A percentile compares a stretch with the other conserved stretches of the same genome.
Evolutionary conservation across 2,329 filamentous ascomycete species (phyloP).

Genomic region (Penicillium olsonii): DNA sequence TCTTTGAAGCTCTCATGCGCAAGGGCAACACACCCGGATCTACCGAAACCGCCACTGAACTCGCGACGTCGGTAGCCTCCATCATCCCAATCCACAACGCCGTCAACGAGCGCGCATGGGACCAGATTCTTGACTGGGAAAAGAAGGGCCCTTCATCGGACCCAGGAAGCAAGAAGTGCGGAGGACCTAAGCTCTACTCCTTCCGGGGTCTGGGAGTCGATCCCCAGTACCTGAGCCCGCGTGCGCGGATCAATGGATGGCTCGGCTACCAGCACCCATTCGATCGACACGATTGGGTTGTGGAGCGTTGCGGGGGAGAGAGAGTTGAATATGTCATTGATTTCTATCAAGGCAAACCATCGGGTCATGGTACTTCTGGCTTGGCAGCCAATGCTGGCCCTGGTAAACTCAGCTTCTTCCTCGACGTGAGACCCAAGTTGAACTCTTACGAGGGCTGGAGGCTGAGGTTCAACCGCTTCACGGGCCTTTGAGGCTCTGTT

Average conservation of each 20-base stretch:
- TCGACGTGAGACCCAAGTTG: slow-evolving; percentile 67
- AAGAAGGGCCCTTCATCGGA: slow-evolving; percentile 58
- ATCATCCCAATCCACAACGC: slow-evolving; percentile 98
- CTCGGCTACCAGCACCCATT: slow-evolving; percentile 91
- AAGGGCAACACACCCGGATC: slow-evolving; percentile 74
- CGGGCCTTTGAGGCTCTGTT: slow-evolving; percentile 43
- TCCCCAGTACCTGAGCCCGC: slow-evolving; percentile 68
- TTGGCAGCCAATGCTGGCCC: slow-evolving; percentile 34
- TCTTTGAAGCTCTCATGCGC: slow-evolving; percentile 94
- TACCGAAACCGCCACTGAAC: slow-evolving; percentile 40
- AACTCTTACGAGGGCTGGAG: slow-evolving; percentile 63
- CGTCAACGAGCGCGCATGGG: slow-evolving; percentile 95
- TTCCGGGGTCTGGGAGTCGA: slow-evolving; percentile 68
- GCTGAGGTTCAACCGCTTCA: slow-evolving; percentile 54
- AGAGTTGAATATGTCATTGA: slow-evolving; percentile 95
- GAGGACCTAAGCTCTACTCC: slow-evolving; percentile 77
- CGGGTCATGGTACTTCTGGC: slow-evolving; percentile 32
- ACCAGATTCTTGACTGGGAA: slow-evolving; percentile 90
- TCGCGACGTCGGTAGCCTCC: slow-evolving; percentile 76
- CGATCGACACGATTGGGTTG: slow-evolving; percentile 95
- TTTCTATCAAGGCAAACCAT: slow-evolving; percentile 78
- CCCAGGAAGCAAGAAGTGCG: slow-evolving; percentile 65
- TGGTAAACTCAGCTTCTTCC: slow-evolving; percentile 60
- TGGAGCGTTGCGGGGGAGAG: slow-evolving; percentile 77
- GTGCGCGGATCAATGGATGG: slow-evolving; percentile 77